phyloP scores from a whole-genome alignment of 768 basidiomycete genomes.

The Cystofilobasidium bisporidii region DNA sequence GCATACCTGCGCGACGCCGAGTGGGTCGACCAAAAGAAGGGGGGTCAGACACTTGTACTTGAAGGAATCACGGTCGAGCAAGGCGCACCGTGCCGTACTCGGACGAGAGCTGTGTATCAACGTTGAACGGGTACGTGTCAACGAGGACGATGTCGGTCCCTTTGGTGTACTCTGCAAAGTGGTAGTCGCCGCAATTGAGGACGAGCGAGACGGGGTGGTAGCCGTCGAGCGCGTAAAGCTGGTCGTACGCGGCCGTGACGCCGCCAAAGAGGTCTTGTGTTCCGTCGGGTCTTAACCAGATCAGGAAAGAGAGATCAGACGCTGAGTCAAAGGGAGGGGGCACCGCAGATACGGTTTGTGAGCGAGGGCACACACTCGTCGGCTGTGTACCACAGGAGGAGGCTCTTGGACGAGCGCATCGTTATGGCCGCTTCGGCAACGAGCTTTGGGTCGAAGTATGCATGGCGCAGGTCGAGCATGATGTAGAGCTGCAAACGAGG shows the following conservation, averaged over 20 bases:
- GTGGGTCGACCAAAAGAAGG: too few relatives aligned
- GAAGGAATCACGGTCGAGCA: neutral
- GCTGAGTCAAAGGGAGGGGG: too few relatives aligned
- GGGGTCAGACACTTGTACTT: too few relatives aligned
- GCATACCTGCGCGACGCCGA: slow-evolving; percentile 20
- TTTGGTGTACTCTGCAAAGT: slow-evolving; percentile 51
- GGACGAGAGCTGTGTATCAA: slow-evolving; percentile 33
- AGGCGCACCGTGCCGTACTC: slow-evolving; percentile 30
- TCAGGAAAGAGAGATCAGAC: too few relatives aligned
- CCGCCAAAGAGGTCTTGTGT: slow-evolving; percentile 59
- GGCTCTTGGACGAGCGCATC: slow-evolving; percentile 58
- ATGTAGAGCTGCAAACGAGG: neutral
- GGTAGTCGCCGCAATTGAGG: slow-evolving; percentile 56
- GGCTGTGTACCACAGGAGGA: slow-evolving; percentile 56
- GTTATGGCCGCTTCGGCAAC: slow-evolving; percentile 60
- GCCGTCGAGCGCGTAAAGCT: slow-evolving; percentile 46
- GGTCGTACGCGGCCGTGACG: slow-evolving; percentile 45
- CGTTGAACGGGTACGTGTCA: slow-evolving; percentile 34
- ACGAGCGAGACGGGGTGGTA: slow-evolving; percentile 58
- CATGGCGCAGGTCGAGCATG: slow-evolving; percentile 56
- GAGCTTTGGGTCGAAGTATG: slow-evolving; percentile 55
- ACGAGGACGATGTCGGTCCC: slow-evolving; percentile 52
- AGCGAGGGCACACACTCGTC: slow-evolving; percentile 50
- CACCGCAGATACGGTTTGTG: too few relatives aligned
- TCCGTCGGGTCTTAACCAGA: slow-evolving; percentile 47